Evolutionary conservation across 2,329 filamentous ascomycete genomes (phyloP), one percentile per base, ranked within the genome.

Genomic region (Sphaerostilbella broomeana): DNA sequence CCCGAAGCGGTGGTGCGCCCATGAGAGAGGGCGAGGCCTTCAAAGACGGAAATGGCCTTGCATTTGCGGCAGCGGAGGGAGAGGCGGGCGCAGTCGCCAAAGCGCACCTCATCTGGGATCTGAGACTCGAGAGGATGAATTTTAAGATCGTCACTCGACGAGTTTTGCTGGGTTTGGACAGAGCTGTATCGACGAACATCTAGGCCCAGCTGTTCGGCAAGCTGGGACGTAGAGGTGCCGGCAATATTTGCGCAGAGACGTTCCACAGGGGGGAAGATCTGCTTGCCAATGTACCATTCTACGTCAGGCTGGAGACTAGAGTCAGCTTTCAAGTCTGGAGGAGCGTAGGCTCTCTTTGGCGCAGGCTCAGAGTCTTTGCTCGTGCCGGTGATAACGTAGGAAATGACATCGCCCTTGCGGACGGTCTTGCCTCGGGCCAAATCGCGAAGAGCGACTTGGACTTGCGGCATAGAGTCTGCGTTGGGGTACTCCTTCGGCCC

Each of bases 271-370:
- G 92, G 92, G 64, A 98, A 87, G 43, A 98, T 95, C 63, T 98
- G 92, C 69, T 98, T 98, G 68, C 87, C 84, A 26, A 98, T 78
- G 61, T 98, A 98, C 77, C 89, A 97, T 58, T 98, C 92, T n/a
- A 95, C 77, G 56, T 98, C 92, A 2, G 89, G 86, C 42, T 82
- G 75, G 6, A 98, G 73, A 1, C 70, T 81, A 1, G 82, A 80
- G 50, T 85, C 84, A 12, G 77, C 57, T 56, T 92, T 94, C 43
- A 86, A 68, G 59, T 98, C 92, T 42, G 88, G 82, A 2, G 86
- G 82, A 5, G 84, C 81, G 59, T 86, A 90, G 4, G 92, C 90
- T 50, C 94, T 86, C 65, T 95, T 95, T 16, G 92, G 85, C 2
- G 87, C 77, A 10, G 74, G 72, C 47, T 88, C 84, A 27, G 68